A percentile compares a stretch with the other conserved stretches of the same genome.
These are phyloP conservation scores for Glomus cerebriforme DNA, from an alignment of 192 early-diverging fungal species.

Conservation along the genomic window DNA sequence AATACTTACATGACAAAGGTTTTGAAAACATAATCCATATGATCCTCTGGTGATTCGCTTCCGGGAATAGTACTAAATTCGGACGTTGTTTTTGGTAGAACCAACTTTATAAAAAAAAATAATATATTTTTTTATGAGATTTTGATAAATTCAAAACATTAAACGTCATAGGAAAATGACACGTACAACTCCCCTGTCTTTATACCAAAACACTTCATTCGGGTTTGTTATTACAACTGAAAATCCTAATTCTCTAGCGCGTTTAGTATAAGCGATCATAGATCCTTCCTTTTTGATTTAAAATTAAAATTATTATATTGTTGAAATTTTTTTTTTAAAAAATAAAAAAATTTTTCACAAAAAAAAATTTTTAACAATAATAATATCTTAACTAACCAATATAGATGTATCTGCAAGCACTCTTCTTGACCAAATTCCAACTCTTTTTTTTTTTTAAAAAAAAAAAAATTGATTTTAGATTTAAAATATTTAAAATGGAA, in stretches of 20 bases:
- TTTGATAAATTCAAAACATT: background rate
- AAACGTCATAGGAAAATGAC: background rate
- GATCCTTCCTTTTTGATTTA: conserved; percentile 19
- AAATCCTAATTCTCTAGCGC: conserved; percentile 17
- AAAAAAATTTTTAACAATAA: background rate
- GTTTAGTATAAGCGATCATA: conserved; percentile 25
- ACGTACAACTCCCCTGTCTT: conserved; percentile 25
- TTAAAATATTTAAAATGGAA: too few species aligned
- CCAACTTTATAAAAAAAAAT: background rate
- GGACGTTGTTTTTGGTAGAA: conserved; percentile 1
- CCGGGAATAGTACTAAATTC: conserved; percentile 13
- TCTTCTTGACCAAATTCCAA: conserved; percentile 23
- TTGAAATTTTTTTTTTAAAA: too few species aligned
- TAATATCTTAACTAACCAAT: background rate
- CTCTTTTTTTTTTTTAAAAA: background rate
- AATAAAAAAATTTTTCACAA: background rate
- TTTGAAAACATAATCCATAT: conserved; percentile 23
- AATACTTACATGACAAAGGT: conserved; percentile 24
- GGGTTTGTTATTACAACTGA: conserved; percentile 27
- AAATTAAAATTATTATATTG: too few species aligned
- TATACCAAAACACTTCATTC: conserved; percentile 33
- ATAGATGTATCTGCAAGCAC: conserved; percentile 4
- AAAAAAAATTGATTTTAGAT: background rate
- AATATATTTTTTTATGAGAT: background rate
- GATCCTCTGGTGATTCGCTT: conserved; percentile 27